A percentile compares a stretch with the other conserved stretches of the same genome.
Evolutionary conservation across 1,284 basidiomycete species (phyloP).

Genomic region (Cutaneotrichosporon dermatis): DNA sequence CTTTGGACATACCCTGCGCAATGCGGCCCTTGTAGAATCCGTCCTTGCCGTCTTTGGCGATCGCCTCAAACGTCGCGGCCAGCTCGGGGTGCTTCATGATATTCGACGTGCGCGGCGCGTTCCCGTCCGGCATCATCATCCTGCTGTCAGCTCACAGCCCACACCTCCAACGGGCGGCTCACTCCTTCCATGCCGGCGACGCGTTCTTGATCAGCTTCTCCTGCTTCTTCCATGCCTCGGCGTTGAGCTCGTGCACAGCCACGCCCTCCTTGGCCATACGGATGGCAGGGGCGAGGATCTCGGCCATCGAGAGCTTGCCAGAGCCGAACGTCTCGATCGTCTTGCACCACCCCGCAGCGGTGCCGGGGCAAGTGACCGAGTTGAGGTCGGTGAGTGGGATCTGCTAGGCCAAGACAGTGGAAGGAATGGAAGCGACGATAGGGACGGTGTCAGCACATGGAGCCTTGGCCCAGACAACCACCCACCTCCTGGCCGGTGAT

Average conservation of each 20-base stretch:
- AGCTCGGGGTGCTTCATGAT: slow-evolving; percentile 73
- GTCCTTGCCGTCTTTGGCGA: slow-evolving; percentile 75
- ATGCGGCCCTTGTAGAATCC: slow-evolving; percentile 88
- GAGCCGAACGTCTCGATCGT: slow-evolving; percentile 77
- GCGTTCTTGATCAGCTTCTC: slow-evolving; percentile 73
- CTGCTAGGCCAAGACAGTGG: slow-evolving; percentile 12
- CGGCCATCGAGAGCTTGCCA: slow-evolving; percentile 68
- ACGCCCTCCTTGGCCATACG: slow-evolving; percentile 74
- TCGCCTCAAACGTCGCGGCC: slow-evolving; percentile 71
- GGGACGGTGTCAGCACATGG: not conserved
- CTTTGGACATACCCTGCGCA: slow-evolving; percentile 49
- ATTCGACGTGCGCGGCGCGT: slow-evolving; percentile 59
- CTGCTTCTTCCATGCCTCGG: slow-evolving; percentile 63
- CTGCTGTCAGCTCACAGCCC: slow-evolving; percentile 20
- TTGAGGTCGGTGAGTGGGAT: slow-evolving; percentile 76
- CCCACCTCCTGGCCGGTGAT: slow-evolving; percentile 56
- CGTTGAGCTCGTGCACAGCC: slow-evolving; percentile 62
- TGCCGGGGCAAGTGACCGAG: slow-evolving; percentile 88
- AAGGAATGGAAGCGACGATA: not conserved
- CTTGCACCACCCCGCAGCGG: slow-evolving; percentile 89
- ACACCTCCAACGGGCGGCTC: slow-evolving; percentile 12
- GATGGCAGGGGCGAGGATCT: slow-evolving; percentile 85
- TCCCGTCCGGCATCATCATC: slow-evolving; percentile 46
- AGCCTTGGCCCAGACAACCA: not conserved
- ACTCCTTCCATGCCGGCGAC: slow-evolving; percentile 68